Base-by-base conservation (phyloP, 805 yeast genomes). In the Wickerhamiella australiensis region DNA sequence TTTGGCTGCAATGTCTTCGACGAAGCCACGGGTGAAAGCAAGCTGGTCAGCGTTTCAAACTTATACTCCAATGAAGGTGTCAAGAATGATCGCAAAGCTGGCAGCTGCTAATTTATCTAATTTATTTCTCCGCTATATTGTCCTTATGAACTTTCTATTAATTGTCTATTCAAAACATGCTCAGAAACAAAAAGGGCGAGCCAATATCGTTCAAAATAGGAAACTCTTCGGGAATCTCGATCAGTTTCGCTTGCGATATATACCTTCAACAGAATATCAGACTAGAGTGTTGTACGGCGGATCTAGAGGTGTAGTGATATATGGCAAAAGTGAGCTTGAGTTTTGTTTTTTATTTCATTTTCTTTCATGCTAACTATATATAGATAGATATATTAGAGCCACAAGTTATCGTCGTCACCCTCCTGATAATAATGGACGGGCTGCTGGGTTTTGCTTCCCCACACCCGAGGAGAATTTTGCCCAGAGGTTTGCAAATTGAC, bases 1-100 rank as follows among this genome's bases (percentile, higher is more conserved):
- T 75, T 56, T 31, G 71, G 72, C 23, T 68, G 72, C 58, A 57
- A 62, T 50, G 60, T 68, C 7, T 68, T 59, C 56, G 81, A 77
- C 56, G 70, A 71, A 36, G 62, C 59, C 29, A 68, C 68, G 48
- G 80, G 80, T 45, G 66, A 62, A 52, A 70, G 68, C 57, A 75
- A 71, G 53, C 78, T 73, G 57, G 81, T 78, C 50, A 71, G 72
- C 59, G 73, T 79, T 77, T 68, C 77, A 50, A 75, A 72, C 56
- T 68, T 80, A 57, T 78, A 77, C 62, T 74, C 81, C 53, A 74
- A 80, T 77, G 73, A 74, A 56, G 86, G 86, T 8, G 62, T 64
- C 36, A 47, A 38, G 46, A 42, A 35, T 37, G 13, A 3, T 26
- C 35, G 4, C 22, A 44, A 17, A n/a, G 47, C 31, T 4, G 11